Evolutionary conservation across 1,139 yeast species (phyloP).

Genomic region (Diutina pseudorugosa): DNA sequence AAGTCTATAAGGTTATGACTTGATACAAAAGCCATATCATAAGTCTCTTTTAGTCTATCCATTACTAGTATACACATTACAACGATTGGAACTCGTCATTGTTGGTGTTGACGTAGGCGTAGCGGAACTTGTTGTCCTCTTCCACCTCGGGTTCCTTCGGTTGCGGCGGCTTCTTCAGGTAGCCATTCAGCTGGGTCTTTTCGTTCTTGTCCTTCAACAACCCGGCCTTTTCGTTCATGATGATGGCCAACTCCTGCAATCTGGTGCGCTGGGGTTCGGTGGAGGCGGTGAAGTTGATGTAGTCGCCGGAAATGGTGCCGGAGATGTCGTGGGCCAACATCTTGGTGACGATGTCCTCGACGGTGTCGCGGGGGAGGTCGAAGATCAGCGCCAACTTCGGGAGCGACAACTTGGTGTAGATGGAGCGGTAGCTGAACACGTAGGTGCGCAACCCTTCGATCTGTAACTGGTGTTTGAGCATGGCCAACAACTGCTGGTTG

Average conservation of each 20-base stretch:
- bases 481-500: conserved; percentile 47
- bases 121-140: conserved; percentile 31
- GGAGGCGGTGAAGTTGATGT: conserved; percentile 41
- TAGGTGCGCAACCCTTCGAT: conserved; percentile 85
- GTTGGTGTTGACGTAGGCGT: conserved; percentile 33
- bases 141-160: conserved; percentile 24
- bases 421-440: conserved; percentile 70
- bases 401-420: conserved; percentile 67
- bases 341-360: conserved; percentile 53
- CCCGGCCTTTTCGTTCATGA: conserved; percentile 77
- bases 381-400: conserved; percentile 54
- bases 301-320: conserved; percentile 39
- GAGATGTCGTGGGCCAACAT: conserved; percentile 39
- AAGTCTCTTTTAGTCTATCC: neutral
- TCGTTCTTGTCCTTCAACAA: conserved; percentile 79
- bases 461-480: conserved; percentile 72
- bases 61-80: conserved; percentile 2
- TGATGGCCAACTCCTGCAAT: conserved; percentile 80
- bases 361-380: conserved; percentile 44
- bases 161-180: conserved; percentile 28
- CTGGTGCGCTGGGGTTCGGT: conserved; percentile 74
- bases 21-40: too few relatives aligned
- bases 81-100: conserved; percentile 33
- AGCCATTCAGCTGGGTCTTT: conserved; percentile 69
- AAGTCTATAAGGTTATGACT: too few relatives aligned